A percentile compares a stretch with the other conserved stretches of the same genome.
Conservation (phyloP, 352 stramenopile genomes). For the Phytopythium litorale region DNA sequence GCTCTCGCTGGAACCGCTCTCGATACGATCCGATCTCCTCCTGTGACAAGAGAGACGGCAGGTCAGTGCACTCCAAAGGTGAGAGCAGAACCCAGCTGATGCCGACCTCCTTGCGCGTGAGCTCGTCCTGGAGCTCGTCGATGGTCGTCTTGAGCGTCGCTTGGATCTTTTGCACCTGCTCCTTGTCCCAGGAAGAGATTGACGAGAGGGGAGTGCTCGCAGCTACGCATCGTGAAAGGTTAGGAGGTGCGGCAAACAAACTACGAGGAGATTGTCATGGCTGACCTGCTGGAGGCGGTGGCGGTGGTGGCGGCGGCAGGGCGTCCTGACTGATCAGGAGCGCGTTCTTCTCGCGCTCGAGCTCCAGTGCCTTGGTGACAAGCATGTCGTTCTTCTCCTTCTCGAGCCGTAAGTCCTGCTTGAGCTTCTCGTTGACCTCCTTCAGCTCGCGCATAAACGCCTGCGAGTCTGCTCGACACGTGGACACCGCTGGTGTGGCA, state of each 20-base stretch:
- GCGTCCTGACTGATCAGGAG: conserved; percentile 23
- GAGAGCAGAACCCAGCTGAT: neutral
- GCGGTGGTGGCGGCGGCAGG: conserved; percentile 7
- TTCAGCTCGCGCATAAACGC: conserved; percentile 61
- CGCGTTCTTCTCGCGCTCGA: conserved; percentile 68
- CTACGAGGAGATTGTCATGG: neutral
- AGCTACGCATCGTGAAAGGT: neutral
- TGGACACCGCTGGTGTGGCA: conserved; percentile 41
- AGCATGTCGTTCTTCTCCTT: conserved; percentile 78
- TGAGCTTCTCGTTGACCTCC: conserved; percentile 46
- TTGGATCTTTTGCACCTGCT: conserved; percentile 72
- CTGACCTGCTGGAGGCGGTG: conserved; percentile 10
- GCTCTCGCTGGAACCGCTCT: conserved; percentile 51
- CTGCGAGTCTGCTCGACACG: conserved; percentile 56
- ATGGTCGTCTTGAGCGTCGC: conserved; percentile 67
- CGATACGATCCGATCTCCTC: conserved; percentile 40
- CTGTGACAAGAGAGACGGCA: conserved; percentile 5
- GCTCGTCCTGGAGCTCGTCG: conserved; percentile 75
- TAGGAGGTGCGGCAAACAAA: no score
- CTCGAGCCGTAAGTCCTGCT: conserved; percentile 61
- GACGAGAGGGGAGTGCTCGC: neutral
- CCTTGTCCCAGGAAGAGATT: conserved; percentile 52
- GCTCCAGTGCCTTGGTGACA: conserved; percentile 59
- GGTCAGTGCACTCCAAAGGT: neutral
- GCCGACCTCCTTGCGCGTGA: conserved; percentile 54